Conservation (phyloP, 2,329 filamentous ascomycete species). For the Cladosporium sp. region DNA sequence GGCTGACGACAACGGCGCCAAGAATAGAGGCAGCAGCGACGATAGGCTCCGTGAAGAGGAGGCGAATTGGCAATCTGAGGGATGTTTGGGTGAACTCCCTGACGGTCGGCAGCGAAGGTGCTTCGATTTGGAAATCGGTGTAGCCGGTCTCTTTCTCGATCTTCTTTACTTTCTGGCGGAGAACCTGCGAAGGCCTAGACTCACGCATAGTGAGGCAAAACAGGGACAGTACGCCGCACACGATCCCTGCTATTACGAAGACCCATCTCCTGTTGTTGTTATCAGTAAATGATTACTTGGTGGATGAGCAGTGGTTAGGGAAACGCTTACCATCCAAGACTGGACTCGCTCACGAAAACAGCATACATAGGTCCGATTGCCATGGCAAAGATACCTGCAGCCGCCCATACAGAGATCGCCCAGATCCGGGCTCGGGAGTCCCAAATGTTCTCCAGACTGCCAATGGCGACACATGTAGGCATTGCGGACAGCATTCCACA, state of each 20-base stretch:
- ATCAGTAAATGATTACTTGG: neutral
- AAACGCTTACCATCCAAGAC: slow-evolving; percentile 24
- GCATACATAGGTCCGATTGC: slow-evolving; percentile 2
- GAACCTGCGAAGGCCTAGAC: slow-evolving; percentile 47
- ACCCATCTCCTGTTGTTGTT: slow-evolving; percentile 44
- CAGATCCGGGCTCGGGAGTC: slow-evolving; percentile 46
- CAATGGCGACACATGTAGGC: slow-evolving; percentile 49
- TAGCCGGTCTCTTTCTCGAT: slow-evolving; percentile 33
- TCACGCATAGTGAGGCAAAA: slow-evolving; percentile 44
- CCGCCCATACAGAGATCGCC: slow-evolving; percentile 22
- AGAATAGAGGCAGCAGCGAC: slow-evolving; percentile 47
- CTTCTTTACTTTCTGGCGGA: slow-evolving; percentile 38
- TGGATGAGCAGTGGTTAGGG: neutral
- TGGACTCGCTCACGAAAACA: slow-evolving; percentile 21
- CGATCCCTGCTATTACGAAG: slow-evolving; percentile 45
- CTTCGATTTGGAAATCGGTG: slow-evolving; percentile 34
- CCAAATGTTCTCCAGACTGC: slow-evolving; percentile 54
- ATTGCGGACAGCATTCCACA: slow-evolving; percentile 50
- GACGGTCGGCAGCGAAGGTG: slow-evolving; percentile 42
- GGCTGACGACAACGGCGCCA: slow-evolving; percentile 44
- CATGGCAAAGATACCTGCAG: slow-evolving; percentile 5
- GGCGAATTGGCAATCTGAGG: slow-evolving; percentile 43
- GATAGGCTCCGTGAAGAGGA: slow-evolving; percentile 51
- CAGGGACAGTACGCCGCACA: slow-evolving; percentile 37
- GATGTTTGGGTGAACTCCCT: slow-evolving; percentile 39